phyloP scores from a whole-genome alignment of 495 filamentous ascomycete species.

The Alectoria sarmentosa region DNA sequence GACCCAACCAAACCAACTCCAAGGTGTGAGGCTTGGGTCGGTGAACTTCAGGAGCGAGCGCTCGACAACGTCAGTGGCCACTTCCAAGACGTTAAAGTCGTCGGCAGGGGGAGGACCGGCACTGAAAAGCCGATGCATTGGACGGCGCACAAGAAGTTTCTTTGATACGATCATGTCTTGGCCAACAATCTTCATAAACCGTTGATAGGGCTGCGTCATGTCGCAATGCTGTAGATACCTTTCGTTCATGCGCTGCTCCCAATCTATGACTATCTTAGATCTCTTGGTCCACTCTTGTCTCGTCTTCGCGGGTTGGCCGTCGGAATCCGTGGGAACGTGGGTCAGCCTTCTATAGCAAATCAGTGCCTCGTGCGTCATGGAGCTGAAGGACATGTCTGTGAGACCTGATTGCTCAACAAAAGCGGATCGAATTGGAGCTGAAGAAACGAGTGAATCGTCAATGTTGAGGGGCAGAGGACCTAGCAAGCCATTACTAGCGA shows the following conservation, averaged over 20 bases:
- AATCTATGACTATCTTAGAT: neutral
- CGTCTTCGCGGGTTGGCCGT: neutral
- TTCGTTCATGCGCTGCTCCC: neutral
- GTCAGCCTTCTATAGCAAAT: slow-evolving; percentile 7
- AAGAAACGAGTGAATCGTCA: slow-evolving; percentile 9
- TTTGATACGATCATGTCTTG: slow-evolving; percentile 10
- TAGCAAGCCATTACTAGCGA: neutral
- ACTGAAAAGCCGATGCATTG: slow-evolving; percentile 6
- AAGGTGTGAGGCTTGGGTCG: neutral
- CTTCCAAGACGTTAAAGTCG: slow-evolving; percentile 11
- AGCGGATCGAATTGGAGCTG: neutral
- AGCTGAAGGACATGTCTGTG: slow-evolving; percentile 11
- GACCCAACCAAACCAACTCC: slow-evolving; percentile 14
- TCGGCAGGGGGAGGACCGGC: slow-evolving; percentile 5
- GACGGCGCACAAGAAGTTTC: slow-evolving; percentile 11
- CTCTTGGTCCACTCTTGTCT: slow-evolving; percentile 6
- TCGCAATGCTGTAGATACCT: slow-evolving; percentile 7
- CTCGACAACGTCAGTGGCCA: slow-evolving; percentile 13
- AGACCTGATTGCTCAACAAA: slow-evolving; percentile 7
- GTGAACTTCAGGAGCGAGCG: slow-evolving; percentile 1
- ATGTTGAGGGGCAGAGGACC: slow-evolving; percentile 4
- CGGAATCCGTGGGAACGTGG: slow-evolving; percentile 2
- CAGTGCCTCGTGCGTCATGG: slow-evolving; percentile 7
- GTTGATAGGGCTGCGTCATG: neutral
- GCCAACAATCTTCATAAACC: slow-evolving; percentile 8